Percentiles rank a stretch among this genome's conserved stretches.
Evolutionary conservation across 176 grass and related monocot genomes (phyloP).

Genomic region (Ampelocalamus luodianensis): DNA sequence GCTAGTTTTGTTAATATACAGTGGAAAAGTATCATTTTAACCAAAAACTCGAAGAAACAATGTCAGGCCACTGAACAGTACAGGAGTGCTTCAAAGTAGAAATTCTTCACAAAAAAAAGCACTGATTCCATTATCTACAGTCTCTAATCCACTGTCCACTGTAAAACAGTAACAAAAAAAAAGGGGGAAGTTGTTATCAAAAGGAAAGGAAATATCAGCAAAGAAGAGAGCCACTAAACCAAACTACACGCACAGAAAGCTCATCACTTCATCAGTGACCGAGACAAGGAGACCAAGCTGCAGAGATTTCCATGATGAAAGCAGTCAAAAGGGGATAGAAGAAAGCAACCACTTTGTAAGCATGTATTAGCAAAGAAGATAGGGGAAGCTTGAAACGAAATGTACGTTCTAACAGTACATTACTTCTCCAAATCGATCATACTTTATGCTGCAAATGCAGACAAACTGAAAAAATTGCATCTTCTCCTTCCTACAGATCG

Average conservation of each 20-base stretch:
- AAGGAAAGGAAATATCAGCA: neutral
- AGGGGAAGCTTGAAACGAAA: neutral
- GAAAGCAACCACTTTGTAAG: slow-evolving; percentile 23
- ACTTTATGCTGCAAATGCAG: slow-evolving; percentile 26
- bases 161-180: neutral
- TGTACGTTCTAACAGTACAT: neutral
- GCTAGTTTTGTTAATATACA: too few species aligned
- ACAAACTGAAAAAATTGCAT: neutral
- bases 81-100: too few species aligned
- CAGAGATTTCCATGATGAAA: slow-evolving; percentile 57
- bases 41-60: too few species aligned
- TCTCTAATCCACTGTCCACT: neutral
- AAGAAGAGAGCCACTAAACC: neutral
- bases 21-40: too few species aligned
- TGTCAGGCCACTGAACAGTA: too few species aligned
- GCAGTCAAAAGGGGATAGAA: slow-evolving; percentile 40
- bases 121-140: too few species aligned
- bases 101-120: too few species aligned
- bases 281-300: slow-evolving; percentile 47
- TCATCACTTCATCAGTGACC: neutral
- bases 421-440: neutral
- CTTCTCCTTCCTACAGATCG: slow-evolving; percentile 10
- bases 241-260: neutral
- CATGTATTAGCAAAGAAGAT: slow-evolving; percentile 9
- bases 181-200: neutral